Percentiles rank a stretch among this genome's conserved stretches.
These are phyloP conservation scores for Anisodus tanguticus DNA, from an alignment of 257 asterid genomes.

Conservation along the genomic window DNA sequence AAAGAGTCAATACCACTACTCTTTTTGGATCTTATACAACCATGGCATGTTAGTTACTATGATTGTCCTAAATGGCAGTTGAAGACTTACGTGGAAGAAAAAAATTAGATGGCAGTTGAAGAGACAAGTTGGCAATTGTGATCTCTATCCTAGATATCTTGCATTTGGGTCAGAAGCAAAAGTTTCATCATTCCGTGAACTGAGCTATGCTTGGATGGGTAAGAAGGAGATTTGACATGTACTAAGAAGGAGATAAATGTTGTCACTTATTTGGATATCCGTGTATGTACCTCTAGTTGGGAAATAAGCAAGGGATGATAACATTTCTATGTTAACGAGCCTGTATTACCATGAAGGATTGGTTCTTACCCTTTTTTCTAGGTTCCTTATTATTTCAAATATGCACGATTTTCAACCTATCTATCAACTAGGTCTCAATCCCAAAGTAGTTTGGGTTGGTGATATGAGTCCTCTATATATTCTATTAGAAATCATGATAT, in stretches of 20 bases:
- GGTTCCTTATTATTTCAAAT: background rate
- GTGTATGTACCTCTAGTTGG: background rate
- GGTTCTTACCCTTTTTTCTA: background rate
- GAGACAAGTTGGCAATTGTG: background rate
- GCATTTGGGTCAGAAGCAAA: background rate
- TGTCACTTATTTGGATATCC: background rate
- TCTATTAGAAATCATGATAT: background rate
- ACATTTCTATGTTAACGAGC: background rate
- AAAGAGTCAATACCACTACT: background rate
- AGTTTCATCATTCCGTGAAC: too few species aligned
- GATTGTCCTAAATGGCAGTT: background rate
- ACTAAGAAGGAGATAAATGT: too few species aligned
- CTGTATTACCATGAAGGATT: too few species aligned
- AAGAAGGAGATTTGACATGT: too few species aligned
- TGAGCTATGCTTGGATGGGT: too few species aligned
- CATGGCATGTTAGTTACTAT: background rate
- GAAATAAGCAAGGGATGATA: background rate
- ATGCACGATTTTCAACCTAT: background rate
- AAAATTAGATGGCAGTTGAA: background rate
- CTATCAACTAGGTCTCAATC: background rate
- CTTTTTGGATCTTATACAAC: constrained; percentile 12
- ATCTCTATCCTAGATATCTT: background rate
- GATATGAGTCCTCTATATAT: background rate
- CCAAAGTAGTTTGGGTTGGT: background rate
- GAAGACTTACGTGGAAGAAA: background rate